These are phyloP conservation scores for Gardenia jasminoides DNA, from an alignment of 257 asterid genomes.

Conservation along the genomic window DNA sequence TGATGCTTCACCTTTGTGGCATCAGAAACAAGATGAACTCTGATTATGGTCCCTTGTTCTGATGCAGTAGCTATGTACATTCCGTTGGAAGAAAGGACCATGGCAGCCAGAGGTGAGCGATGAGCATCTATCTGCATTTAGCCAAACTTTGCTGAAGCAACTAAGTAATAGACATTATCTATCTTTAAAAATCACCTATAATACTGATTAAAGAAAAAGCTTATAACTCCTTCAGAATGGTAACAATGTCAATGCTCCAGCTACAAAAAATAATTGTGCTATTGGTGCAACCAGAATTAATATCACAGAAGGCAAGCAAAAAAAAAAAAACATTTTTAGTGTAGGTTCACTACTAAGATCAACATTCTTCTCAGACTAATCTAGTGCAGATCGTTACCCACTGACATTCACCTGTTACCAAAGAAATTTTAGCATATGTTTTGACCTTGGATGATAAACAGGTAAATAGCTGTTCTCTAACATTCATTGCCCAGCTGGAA, in stretches of 20 bases:
- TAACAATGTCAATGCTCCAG: neutral
- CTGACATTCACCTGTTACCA: neutral
- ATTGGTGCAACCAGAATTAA: neutral
- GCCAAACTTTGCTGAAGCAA: neutral
- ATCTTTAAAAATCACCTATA: neutral
- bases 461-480: neutral
- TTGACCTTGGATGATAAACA: neutral
- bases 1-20: slow-evolving; percentile 71
- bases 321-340: neutral
- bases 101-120: neutral
- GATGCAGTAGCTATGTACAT: slow-evolving; percentile 43
- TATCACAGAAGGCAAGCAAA: neutral
- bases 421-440: neutral
- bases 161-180: neutral
- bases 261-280: neutral
- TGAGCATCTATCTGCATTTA: slow-evolving; percentile 1
- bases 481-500: neutral
- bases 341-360: no score
- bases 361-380: neutral
- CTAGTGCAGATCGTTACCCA: neutral
- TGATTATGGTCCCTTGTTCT: slow-evolving; percentile 89
- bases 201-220: neutral
- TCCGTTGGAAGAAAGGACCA: neutral
- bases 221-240: neutral
- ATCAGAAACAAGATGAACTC: slow-evolving; percentile 85